Conservation (phyloP, 371 early-diverging fungal species). For the Dichotomocladium elegans region DNA sequence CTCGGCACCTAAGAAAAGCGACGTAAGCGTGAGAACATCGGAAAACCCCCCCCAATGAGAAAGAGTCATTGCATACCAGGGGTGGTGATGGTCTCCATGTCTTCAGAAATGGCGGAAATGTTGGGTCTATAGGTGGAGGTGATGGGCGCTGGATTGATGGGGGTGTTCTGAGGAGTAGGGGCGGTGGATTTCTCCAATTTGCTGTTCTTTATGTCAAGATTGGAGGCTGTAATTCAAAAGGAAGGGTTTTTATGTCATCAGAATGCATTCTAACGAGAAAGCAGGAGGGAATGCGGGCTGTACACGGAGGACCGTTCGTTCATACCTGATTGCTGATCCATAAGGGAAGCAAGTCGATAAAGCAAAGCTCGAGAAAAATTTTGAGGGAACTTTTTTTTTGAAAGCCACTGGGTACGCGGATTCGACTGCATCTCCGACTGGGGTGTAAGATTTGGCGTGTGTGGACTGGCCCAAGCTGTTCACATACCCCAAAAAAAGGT, state of each 20-base stretch:
- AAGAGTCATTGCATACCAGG: constrained; percentile 12
- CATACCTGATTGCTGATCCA: constrained; percentile 12
- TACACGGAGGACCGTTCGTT: not conserved
- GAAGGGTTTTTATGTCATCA: constrained; percentile 37
- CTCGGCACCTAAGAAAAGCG: constrained; percentile 4
- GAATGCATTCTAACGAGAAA: not conserved
- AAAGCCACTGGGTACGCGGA: no score
- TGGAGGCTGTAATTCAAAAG: constrained; percentile 6
- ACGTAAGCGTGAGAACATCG: no score
- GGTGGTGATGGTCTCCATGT: constrained; percentile 42
- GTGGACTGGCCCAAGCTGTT: no score
- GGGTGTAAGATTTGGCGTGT: no score
- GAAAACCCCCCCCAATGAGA: no score
- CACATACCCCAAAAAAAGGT: no score
- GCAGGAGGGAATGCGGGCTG: not conserved
- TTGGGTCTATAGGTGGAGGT: constrained; percentile 37
- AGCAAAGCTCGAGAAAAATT: no score
- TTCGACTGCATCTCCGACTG: no score
- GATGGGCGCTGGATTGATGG: constrained; percentile 44
- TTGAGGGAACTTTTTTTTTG: no score
- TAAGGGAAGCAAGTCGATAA: constrained; percentile 1
- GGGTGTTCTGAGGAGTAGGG: constrained; percentile 49
- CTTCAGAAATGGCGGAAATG: constrained; percentile 40
- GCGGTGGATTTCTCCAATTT: constrained; percentile 27
- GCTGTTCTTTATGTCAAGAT: constrained; percentile 11